Conservation (phyloP, 179 eudicot species). For the Actinidia chinensis region DNA sequence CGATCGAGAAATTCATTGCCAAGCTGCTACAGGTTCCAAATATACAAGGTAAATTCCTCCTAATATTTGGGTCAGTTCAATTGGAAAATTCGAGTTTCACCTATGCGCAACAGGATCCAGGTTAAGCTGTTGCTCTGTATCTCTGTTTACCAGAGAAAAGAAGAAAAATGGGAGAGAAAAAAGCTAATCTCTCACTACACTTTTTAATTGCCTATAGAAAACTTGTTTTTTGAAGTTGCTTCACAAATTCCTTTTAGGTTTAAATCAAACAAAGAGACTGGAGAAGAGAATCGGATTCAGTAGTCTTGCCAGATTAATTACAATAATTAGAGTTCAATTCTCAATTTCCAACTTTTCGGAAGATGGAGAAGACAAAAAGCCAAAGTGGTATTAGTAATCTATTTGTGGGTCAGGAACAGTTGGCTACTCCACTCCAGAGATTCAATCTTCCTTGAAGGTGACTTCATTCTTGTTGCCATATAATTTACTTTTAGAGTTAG, state of each 20-base stretch:
- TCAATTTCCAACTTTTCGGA: constrained; percentile 71
- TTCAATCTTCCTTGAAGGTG: constrained; percentile 83
- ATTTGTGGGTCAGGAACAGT: constrained; percentile 70
- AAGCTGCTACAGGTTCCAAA: constrained; percentile 86
- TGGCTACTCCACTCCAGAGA: constrained; percentile 69
- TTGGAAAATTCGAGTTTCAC: background rate
- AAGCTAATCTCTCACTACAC: background rate
- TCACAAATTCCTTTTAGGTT: constrained; percentile 37
- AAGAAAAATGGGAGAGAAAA: constrained; percentile 6
- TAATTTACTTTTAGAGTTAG: background rate
- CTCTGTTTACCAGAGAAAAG: background rate
- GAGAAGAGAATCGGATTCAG: constrained; percentile 53
- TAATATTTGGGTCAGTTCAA: background rate
- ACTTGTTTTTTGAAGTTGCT: constrained; percentile 8
- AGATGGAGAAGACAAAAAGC: constrained; percentile 85
- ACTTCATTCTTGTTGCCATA: background rate
- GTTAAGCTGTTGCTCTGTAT: background rate
- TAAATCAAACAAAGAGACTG: constrained; percentile 36
- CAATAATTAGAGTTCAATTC: constrained; percentile 63
- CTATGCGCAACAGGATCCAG: background rate
- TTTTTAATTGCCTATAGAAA: no score
- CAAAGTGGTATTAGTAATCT: constrained; percentile 49
- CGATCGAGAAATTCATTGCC: constrained; percentile 68
- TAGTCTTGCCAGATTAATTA: constrained; percentile 69
- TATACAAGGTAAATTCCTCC: constrained; percentile 54